Evolutionary conservation across 1,139 yeast species (phyloP), one percentile per base, ranked within the genome.

Genomic region (Saccharomyces pastorianus): DNA sequence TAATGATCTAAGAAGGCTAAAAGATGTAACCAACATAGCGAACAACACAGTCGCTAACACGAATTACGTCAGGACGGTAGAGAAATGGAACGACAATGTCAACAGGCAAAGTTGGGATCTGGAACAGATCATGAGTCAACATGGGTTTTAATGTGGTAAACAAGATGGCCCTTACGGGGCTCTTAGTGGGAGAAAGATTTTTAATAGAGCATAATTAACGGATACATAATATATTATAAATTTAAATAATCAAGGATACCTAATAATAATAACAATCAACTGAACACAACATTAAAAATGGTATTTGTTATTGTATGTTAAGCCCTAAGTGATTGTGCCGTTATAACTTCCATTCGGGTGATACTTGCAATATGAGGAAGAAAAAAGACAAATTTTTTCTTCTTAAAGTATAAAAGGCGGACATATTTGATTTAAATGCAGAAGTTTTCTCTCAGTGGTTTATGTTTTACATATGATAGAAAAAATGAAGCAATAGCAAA

Each of bases 31-130:
- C 25, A 38, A 38, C 26, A 38, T 38, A 38, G 25, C 44, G 44
- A 38, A 38, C 44, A 29, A 11, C 20, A 28, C 23, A n/a, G 13
- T 17, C 11, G 20, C 47, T 14, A 47, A n/a, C 49, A 41, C 26
- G 34, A 41, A 53, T 20, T 14, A 38, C 44, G 25, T 38, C 13
- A 38, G 11, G 25, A 20, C 25, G 20, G 44, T 38, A 6, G 44
- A 38, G 44, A 38, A 20, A 20, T 38, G 44, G 44, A 38, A 38
- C 6, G 44, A 38, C 44, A 38, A 38, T 20, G 44, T 38, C 44
- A 38, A 38, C 44, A 38, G 44, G 13, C 44, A 49, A 28, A 50
- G 51, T 26, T 56, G 58, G 58, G 55, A 54, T 51, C 11, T 56
- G 26, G 57, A 56, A 31, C 51, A 48, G n/a, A 20, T 38, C 25